Base-by-base conservation (phyloP, 306 rosid species). In the Morella rubra region DNA sequence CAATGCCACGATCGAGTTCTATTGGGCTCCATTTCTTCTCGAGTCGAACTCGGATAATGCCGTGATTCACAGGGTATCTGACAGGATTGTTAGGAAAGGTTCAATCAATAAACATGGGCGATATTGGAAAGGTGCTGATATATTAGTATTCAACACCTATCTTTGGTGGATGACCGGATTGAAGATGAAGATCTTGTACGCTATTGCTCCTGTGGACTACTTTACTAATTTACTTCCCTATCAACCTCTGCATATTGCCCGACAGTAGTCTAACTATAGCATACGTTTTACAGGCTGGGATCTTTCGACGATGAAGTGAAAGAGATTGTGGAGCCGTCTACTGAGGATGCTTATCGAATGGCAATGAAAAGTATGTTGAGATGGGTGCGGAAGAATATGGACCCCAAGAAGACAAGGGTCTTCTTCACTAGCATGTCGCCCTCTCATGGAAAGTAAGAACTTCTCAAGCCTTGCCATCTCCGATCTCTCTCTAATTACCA, bases 361-460 rank as follows among this genome's bases (percentile, higher is more conserved):
- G 99, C 88, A 1, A 96, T 96, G 98, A 96, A 87, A 77, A 91
- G 93, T 53, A 85, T 89, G 97, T 80, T 91, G 79, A 89, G 97
- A 89, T 96, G 99, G 99, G 96, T 92, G 71, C 79, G 80, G 76
- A 81, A 82, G 74, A 96, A 96, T 58, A 89, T 92, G 97, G 84
- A 96, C 87, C 93, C 93, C 10, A 87, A 88, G 77, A 92, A 83
- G 78, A 87, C 98, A 4, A 89, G 98, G 75, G 98, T 96, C 78
- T 91, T 96, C 85, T 96, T 96, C 93, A 86, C 99, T n/a, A 89
- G 98, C 96, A 96, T 96, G 99, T 92, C 99, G 45, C 99, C 99
- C 75, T 79, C 98, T 76, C 99, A 96, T 84, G 87, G 73, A 81
- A 88, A 91, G 99, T 96, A 41, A 76, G 85, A 32, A 24, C 19